Conservation (phyloP, 2,329 filamentous ascomycete species). For the Claviceps pusilla region DNA sequence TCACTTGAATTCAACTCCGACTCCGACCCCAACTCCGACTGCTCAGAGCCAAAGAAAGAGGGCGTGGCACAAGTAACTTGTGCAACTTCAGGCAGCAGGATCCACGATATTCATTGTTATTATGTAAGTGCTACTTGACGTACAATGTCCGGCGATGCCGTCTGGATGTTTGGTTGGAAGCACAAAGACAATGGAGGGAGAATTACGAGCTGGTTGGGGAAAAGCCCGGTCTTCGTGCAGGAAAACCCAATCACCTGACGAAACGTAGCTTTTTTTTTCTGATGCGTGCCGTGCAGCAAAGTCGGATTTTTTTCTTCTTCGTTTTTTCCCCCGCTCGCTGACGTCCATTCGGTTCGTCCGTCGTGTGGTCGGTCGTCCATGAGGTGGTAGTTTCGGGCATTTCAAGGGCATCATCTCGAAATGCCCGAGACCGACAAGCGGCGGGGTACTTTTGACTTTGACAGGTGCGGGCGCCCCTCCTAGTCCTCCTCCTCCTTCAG, state of each 20-base stretch:
- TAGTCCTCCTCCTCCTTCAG: not conserved
- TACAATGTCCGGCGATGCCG: no score
- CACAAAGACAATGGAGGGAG: not conserved
- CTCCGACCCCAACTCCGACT: no score
- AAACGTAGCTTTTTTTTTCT: not conserved
- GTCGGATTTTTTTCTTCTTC: no score
- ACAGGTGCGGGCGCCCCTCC: not conserved
- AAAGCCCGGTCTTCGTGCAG: not conserved
- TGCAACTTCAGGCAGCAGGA: no score
- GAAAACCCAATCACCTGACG: slow-evolving; percentile 2
- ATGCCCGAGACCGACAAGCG: not conserved
- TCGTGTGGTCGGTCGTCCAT: not conserved
- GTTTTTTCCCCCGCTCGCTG: not conserved
- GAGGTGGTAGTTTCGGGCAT: not conserved
- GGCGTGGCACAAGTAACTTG: no score
- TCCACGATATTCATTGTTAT: no score
- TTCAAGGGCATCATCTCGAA: not conserved
- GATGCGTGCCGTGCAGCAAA: no score
- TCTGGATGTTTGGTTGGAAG: no score
- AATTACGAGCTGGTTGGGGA: not conserved
- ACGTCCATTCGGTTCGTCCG: not conserved
- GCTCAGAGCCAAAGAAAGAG: no score
- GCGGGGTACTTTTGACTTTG: not conserved
- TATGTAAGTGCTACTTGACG: no score
- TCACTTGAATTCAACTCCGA: no score